These are phyloP conservation scores for Solanum hybrid DNA, from an alignment of 305 asterid genomes.

Conservation along the genomic window DNA sequence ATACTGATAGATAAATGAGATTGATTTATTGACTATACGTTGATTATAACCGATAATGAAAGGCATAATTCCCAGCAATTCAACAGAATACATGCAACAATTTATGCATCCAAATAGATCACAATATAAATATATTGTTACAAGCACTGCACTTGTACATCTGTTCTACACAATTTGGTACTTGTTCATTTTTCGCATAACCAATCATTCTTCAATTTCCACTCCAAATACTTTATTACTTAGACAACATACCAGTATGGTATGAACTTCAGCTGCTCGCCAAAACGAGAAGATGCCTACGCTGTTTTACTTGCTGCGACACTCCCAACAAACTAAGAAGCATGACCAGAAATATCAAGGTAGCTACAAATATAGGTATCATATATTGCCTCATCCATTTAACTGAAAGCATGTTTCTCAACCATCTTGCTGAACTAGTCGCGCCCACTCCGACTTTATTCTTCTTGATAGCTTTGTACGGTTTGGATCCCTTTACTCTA, in stretches of 20 bases:
- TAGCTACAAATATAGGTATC: background rate
- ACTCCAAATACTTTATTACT: background rate
- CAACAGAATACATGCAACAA: background rate
- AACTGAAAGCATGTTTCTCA: background rate
- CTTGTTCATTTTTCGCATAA: background rate
- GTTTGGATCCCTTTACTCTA: background rate
- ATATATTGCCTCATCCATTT: background rate
- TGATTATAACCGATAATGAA: background rate
- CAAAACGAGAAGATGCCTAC: background rate
- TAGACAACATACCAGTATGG: background rate
- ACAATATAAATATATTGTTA: background rate
- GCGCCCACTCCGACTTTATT: background rate
- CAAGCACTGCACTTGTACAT: background rate
- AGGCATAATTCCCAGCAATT: background rate
- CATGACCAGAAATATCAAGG: background rate
- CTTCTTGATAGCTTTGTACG: background rate
- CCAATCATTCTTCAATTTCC: background rate
- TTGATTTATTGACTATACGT: background rate
- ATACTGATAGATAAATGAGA: background rate
- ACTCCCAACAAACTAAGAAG: background rate
- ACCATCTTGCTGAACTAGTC: background rate
- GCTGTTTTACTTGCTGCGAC: background rate
- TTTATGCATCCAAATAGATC: background rate
- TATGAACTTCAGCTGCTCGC: background rate
- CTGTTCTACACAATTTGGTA: background rate